A percentile compares a stretch with the other conserved stretches of the same genome.
Conservation (phyloP, 2,329 filamentous ascomycete species). For the Colletotrichum sp. region DNA sequence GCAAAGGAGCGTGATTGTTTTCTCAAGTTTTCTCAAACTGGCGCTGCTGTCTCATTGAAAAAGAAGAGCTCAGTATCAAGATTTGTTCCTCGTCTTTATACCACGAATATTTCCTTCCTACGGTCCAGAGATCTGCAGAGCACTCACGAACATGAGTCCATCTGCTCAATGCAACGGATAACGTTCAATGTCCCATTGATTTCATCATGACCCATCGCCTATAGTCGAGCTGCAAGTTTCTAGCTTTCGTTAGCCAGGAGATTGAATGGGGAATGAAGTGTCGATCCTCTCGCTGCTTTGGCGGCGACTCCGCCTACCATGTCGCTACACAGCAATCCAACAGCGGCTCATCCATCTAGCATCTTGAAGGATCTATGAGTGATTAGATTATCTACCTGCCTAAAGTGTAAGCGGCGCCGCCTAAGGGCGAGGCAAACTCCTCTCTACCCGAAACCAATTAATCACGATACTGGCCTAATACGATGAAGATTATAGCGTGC, state of each 20-base stretch:
- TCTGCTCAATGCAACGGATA: not conserved
- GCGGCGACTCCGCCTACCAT: not conserved
- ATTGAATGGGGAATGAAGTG: not conserved
- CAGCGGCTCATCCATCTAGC: not conserved
- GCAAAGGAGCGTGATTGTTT: not conserved
- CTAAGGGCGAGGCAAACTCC: rapidly evolving
- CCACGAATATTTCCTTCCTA: rapidly evolving
- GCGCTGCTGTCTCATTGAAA: not conserved
- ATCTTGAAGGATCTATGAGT: not conserved
- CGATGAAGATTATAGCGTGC: not conserved
- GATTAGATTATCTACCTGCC: not conserved
- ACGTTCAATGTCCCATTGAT: not conserved
- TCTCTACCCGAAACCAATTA: not conserved
- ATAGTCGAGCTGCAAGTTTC: not conserved
- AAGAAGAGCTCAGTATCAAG: not conserved
- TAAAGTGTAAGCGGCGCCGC: not conserved
- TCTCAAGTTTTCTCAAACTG: not conserved
- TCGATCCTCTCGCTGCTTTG: not conserved
- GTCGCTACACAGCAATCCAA: not conserved
- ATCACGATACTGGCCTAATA: not conserved
- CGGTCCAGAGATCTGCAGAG: not conserved
- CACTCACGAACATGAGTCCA: not conserved
- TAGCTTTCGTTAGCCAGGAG: not conserved
- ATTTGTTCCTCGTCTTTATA: not conserved
- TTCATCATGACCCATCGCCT: not conserved